phyloP scores from a whole-genome alignment of 495 filamentous ascomycete species.

The Staphylotrichum tortipilum region DNA sequence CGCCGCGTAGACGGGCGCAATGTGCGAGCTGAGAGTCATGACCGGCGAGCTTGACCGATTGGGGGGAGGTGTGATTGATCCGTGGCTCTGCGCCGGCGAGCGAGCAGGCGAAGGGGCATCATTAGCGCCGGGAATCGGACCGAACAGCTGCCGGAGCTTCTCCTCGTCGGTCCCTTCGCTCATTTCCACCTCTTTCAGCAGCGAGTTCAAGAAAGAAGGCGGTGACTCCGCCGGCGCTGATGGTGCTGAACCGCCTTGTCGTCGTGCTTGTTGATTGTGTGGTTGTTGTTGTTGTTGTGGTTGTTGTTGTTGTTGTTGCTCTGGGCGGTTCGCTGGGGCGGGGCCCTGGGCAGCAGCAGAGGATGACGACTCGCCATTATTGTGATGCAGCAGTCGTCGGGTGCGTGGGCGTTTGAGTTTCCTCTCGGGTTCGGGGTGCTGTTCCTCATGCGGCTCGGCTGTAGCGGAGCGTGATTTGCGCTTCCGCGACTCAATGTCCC shows the following conservation, averaged over 20 bases:
- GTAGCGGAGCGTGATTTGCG: conserved; percentile 66
- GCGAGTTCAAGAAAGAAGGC: conserved; percentile 64
- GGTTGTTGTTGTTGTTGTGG: conserved; percentile 36
- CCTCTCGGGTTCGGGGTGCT: conserved; percentile 53
- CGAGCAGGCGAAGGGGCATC: conserved; percentile 55
- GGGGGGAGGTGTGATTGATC: conserved; percentile 59
- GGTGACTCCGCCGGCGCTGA: conserved; percentile 30
- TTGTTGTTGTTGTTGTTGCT: conserved; percentile 12
- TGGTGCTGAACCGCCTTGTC: conserved; percentile 12
- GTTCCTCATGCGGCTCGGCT: conserved; percentile 57
- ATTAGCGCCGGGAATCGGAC: conserved; percentile 38
- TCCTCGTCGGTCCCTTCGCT: conserved; percentile 50
- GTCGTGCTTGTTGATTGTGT: conserved; percentile 2
- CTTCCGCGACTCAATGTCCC: conserved; percentile 62
- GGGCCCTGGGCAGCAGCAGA: conserved; percentile 7
- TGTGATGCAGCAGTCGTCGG: conserved; percentile 29
- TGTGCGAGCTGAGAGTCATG: conserved; percentile 53
- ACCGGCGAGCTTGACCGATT: conserved; percentile 59
- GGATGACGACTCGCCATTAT: conserved; percentile 32
- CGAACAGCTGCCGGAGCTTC: conserved; percentile 36
- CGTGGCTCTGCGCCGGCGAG: conserved; percentile 61
- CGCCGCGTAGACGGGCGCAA: conserved; percentile 53
- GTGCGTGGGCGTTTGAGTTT: conserved; percentile 81
- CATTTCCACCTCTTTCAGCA: conserved; percentile 80
- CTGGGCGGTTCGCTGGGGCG: not conserved